These are phyloP conservation scores for Syzygium grande DNA, from an alignment of 345 rosid genomes.

Conservation along the genomic window DNA sequence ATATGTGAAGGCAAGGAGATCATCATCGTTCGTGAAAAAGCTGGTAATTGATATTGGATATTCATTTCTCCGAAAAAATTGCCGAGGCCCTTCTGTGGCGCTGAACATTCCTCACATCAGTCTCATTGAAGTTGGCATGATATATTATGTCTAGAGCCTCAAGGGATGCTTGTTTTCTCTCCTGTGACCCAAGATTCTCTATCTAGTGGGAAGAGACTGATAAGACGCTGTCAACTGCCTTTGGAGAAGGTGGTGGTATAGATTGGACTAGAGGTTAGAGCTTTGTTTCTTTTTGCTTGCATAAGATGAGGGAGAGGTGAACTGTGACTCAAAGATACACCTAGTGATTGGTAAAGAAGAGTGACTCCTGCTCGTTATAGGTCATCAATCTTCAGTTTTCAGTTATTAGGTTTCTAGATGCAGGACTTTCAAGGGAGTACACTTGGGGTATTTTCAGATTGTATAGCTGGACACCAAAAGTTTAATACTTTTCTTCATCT, in stretches of 20 bases:
- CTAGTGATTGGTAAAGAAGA: neutral
- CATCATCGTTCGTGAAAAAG: constrained; percentile 62
- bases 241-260: neutral
- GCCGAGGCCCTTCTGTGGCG: constrained; percentile 91
- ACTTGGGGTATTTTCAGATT: neutral
- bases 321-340: neutral
- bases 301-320: neutral
- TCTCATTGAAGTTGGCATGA: constrained; percentile 95
- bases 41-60: constrained; percentile 66
- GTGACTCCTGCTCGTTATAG: neutral
- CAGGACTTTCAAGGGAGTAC: neutral
- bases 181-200: neutral
- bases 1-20: constrained; percentile 73
- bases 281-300: neutral
- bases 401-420: neutral
- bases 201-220: neutral
- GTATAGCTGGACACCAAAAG: neutral
- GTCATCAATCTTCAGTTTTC: neutral
- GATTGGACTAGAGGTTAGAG: neutral
- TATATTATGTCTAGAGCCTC: constrained; percentile 60
- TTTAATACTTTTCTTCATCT: neutral
- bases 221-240: neutral
- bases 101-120: constrained; percentile 88
- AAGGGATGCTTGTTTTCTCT: neutral
- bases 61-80: constrained; percentile 90